Base-by-base conservation (phyloP, 73 alveolate species). In the Blepharisma stoltei region DNA sequence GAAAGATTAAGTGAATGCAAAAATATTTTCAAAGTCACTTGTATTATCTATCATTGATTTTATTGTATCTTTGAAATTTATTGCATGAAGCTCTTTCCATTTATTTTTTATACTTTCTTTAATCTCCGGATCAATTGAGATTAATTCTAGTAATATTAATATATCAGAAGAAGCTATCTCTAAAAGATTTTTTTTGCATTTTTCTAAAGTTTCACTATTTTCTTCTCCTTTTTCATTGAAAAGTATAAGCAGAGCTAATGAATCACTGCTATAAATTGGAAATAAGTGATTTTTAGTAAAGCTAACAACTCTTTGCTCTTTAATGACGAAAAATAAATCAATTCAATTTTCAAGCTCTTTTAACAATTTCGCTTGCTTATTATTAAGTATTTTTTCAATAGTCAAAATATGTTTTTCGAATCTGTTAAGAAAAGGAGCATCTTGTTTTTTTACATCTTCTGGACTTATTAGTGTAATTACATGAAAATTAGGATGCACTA, bases 321-420 rank as follows among this genome's bases (percentile, higher is more conserved):
- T 32, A 32, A 32, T 32, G 3, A 32, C 41, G 41, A 32, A 32
- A 32, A 32, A 32, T 32, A 32, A 32, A 32, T 32, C 41, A 25
- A 60, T 38, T 47, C 73, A 60, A 25, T 60, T 25, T 60, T 60
- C 48, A 3, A 60, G 11, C 23, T 8, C 37, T 60, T 60, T 11
- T 18, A 25, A n/a, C 2, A 38, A n/a, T 38, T 5, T 38, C 1
- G 0, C 5, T 69, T 69, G 43, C 0, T 38, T 3, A 14, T 23
- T 69, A 18, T 71, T 38, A 9, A 69, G 60, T 71, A 69, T 18
- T 14, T 44, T 70, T 52, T 81, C 87, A 69, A 76, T 77, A 27
- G 88, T 65, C 44, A 86, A 66, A 53, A 70, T 66, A 76, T 86
- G 93, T 50, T 86, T 86, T 86, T 86, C 93, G 71, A 86, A 86